These are phyloP conservation scores for Houttuynia cordata DNA, from an alignment of 164 flowering plant species.

Conservation along the genomic window DNA sequence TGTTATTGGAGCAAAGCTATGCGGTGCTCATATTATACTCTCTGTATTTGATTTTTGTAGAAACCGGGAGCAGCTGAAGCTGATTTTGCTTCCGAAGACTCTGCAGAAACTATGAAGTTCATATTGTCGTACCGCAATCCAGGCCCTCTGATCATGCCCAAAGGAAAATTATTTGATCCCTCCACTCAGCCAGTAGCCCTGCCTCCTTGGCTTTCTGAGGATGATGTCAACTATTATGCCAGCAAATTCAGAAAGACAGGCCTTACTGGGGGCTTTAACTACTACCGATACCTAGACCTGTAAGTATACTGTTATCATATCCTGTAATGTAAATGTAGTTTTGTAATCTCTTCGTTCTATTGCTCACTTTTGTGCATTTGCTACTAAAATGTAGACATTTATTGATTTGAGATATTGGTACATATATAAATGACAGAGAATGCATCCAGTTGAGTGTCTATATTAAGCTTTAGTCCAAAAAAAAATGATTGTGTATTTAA, in stretches of 20 bases:
- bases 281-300: conserved; percentile 46
- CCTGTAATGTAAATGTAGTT: too few species aligned
- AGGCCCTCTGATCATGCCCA: conserved; percentile 25
- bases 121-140: conserved; percentile 17
- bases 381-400: too few species aligned
- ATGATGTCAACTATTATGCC: conserved; percentile 32
- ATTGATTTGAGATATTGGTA: too few species aligned
- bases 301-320: conserved; percentile 10
- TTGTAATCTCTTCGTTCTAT: too few species aligned
- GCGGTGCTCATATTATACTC: background rate
- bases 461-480: too few species aligned
- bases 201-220: conserved; percentile 45
- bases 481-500: too few species aligned
- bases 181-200: background rate
- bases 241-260: conserved; percentile 40
- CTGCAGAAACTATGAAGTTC: conserved; percentile 31
- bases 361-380: too few species aligned
- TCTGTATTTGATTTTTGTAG: conserved; percentile 5
- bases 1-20: background rate
- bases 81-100: conserved; percentile 32
- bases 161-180: background rate
- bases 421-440: too few species aligned
- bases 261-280: conserved; percentile 42
- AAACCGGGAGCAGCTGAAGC: conserved; percentile 46
- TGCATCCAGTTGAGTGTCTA: too few species aligned